Evolutionary conservation across 345 rosid genomes (phyloP), one percentile per base, ranked within the genome.

Genomic region (Citrus cavaleriei): DNA sequence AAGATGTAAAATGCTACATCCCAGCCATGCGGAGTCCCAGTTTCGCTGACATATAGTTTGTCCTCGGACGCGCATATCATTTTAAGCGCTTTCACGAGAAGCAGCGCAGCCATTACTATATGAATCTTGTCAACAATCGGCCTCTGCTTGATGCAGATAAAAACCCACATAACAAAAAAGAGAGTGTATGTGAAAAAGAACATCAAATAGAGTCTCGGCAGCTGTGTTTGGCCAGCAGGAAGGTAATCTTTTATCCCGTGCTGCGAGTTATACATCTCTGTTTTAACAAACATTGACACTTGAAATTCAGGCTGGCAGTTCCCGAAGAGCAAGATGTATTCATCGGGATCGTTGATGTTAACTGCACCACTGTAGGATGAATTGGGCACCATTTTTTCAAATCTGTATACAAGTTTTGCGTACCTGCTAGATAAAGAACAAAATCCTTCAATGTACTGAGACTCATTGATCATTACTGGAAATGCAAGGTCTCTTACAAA

Each of bases 1-100:
- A 90, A 90, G 21, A 84, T 35, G 85, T 90, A 88, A 61, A 90
- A 90, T 0, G 88, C 88, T 0, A 88, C 77, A 38, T 90, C 93
- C 93, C 93, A 87, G 8, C 93, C 93, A 18, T 90, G 93, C 0
- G 91, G 90, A 13, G 87, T 87, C 1, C 93, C 93, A 0, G 90
- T 85, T 70, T 58, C 83, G 62, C 80, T 49, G 0, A 87, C 88
- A 28, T 71, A 86, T 16, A 77, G 38, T 67, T 79, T 79, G 79
- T 86, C 91, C 66, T 88, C 91, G 0, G 87, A 81, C 0, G 88
- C 93, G 38, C 91, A 87, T 0, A 90, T 77, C 89, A 88, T 73
- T 73, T 88, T 88, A 3, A 90, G 77, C 18, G 88, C 86, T 76
- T 90, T 90, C 61, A 84, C 81, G 1, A 87, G 51, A 14, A 90